phyloP scores from a whole-genome alignment of 2,329 filamentous ascomycete species.

The Clonostachys sp. region DNA sequence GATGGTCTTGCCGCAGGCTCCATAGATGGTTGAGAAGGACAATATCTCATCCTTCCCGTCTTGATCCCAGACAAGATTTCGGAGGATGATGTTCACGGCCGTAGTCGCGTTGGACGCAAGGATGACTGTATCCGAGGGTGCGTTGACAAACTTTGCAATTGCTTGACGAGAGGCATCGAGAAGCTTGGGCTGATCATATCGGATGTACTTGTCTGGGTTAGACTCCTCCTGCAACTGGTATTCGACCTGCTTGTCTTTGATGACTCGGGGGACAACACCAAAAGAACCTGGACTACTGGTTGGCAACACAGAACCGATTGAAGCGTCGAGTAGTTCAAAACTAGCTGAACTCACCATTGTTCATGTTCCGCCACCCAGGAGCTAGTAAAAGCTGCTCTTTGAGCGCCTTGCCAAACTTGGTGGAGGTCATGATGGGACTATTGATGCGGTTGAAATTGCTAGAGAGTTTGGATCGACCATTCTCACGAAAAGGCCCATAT shows the following conservation, averaged over 20 bases:
- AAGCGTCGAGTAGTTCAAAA: background rate
- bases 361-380: slow-evolving; percentile 65
- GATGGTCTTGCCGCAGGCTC: slow-evolving; percentile 69
- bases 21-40: slow-evolving; percentile 76
- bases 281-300: slow-evolving; percentile 58
- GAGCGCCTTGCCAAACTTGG: background rate
- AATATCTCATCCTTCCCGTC: slow-evolving; percentile 76
- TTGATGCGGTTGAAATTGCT: too few species aligned
- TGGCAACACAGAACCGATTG: background rate
- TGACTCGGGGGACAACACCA: slow-evolving; percentile 63
- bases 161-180: slow-evolving; percentile 66
- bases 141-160: slow-evolving; percentile 63
- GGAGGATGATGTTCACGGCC: slow-evolving; percentile 74
- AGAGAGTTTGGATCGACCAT: too few species aligned
- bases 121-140: slow-evolving; percentile 61
- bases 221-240: slow-evolving; percentile 66
- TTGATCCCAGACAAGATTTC: slow-evolving; percentile 62
- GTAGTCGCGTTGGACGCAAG: slow-evolving; percentile 80
- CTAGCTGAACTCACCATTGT: slow-evolving; percentile 57
- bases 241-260: slow-evolving; percentile 55
- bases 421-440: too few species aligned
- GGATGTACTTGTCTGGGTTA: slow-evolving; percentile 71
- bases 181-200: slow-evolving; percentile 57
- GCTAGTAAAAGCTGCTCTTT: slow-evolving; percentile 60
- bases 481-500: too few species aligned